A percentile compares a stretch with the other conserved stretches of the same genome.
Evolutionary conservation across 2,329 filamentous ascomycete species (phyloP).

Genomic region (Ophiostoma quercus): DNA sequence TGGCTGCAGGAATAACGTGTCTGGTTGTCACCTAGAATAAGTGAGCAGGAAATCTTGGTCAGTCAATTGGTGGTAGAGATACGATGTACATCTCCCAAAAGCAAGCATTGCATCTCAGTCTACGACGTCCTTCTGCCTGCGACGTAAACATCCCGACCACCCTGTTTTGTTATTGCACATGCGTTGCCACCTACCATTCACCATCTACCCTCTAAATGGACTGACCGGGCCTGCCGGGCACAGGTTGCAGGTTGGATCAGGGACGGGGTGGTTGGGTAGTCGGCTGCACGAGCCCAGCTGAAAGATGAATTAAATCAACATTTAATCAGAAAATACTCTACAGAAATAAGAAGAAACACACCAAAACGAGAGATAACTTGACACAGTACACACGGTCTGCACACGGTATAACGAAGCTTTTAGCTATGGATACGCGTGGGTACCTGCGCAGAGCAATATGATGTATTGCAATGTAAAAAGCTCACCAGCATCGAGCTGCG

Average conservation of each 20-base stretch:
- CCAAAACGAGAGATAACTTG: not conserved
- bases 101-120: not conserved
- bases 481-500: not conserved
- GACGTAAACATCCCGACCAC: constrained; percentile 15
- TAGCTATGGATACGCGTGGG: not conserved
- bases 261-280: not conserved
- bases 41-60: not conserved
- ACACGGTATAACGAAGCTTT: constrained; percentile 7
- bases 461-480: not conserved
- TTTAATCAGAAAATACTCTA: not conserved
- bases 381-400: not conserved
- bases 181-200: constrained; percentile 11
- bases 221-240: constrained; percentile 7
- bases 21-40: not conserved
- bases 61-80: not conserved
- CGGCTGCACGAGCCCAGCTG: constrained; percentile 23
- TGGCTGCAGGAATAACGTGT: not conserved
- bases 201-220: not conserved
- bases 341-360: not conserved
- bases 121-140: constrained; percentile 12
- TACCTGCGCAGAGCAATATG: not conserved
- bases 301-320: constrained; percentile 11
- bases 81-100: not conserved
- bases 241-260: not conserved
- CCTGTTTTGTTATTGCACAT: constrained; percentile 20